These are phyloP conservation scores for Cenococcum geophilum DNA, from an alignment of 495 filamentous ascomycete species.

Conservation along the genomic window DNA sequence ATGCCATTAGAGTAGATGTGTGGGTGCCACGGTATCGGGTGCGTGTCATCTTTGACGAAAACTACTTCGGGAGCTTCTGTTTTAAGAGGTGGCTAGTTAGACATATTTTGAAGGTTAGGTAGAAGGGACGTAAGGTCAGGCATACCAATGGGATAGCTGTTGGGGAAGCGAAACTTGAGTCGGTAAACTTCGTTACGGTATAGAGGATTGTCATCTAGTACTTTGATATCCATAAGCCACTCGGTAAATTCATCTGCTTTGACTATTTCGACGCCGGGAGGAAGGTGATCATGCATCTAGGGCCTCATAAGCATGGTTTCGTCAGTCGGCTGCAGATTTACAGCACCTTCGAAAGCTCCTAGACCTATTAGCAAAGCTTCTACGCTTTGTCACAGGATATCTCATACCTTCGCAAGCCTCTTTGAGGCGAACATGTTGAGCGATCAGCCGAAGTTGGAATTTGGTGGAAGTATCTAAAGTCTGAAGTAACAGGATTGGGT, in stretches of 20 bases:
- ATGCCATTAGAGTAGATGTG: conserved; percentile 98
- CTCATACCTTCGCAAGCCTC: conserved; percentile 31
- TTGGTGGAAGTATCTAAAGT: neutral
- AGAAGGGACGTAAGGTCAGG: conserved; percentile 1
- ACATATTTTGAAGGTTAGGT: neutral
- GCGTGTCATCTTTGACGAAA: conserved; percentile 61
- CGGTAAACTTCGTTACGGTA: conserved; percentile 77
- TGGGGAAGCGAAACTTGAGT: conserved; percentile 77
- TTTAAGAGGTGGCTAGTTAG: conserved; percentile 1
- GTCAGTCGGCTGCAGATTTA: neutral
- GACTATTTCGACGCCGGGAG: conserved; percentile 69
- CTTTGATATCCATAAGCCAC: conserved; percentile 89
- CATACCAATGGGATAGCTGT: conserved; percentile 84
- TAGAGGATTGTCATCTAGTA: conserved; percentile 86
- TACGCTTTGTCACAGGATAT: neutral
- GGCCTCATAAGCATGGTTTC: neutral
- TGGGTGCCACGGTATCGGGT: conserved; percentile 87
- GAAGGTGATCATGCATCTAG: conserved; percentile 37
- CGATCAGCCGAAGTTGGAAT: neutral
- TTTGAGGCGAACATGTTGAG: conserved; percentile 32
- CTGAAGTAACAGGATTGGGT: neutral
- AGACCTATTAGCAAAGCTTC: conserved; percentile 11
- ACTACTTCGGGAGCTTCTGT: conserved; percentile 88
- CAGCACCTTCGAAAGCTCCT: conserved; percentile 33
- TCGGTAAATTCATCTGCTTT: conserved; percentile 74